These are phyloP conservation scores for Cucurbita maxima DNA, from an alignment of 306 rosid species.

Conservation along the genomic window DNA sequence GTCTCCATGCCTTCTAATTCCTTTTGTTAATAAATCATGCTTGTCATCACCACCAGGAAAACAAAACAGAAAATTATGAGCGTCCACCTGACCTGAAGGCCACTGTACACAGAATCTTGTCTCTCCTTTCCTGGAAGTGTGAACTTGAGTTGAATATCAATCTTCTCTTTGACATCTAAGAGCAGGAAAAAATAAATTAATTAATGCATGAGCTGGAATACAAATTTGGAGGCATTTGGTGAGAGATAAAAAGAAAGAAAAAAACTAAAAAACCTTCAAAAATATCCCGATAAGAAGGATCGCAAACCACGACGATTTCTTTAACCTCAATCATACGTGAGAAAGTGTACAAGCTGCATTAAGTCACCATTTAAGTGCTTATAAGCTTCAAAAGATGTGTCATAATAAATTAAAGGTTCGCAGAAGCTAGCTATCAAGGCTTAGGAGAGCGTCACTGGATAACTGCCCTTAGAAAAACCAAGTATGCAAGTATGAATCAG, in stretches of 20 bases:
- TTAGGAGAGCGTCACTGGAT: not conserved
- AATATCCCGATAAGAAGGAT: constrained; percentile 77
- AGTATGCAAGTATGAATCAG: not conserved
- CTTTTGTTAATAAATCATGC: not conserved
- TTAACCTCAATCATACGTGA: constrained; percentile 54
- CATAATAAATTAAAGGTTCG: not conserved
- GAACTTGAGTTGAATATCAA: constrained; percentile 43
- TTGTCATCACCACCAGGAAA: not conserved
- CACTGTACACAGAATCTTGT: constrained; percentile 88
- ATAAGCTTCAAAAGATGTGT: not conserved
- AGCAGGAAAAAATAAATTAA: not conserved
- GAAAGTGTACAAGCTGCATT: constrained; percentile 70
- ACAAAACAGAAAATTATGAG: not conserved
- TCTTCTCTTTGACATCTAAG: constrained; percentile 38
- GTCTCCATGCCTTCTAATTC: not conserved
- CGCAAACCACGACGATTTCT: constrained; percentile 84
- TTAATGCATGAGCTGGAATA: not conserved
- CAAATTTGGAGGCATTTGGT: not conserved
- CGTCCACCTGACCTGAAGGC: constrained; percentile 86
- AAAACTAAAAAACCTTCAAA: constrained; percentile 37
- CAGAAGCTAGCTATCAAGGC: not conserved
- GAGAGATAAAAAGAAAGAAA: not conserved
- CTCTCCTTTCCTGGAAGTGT: constrained; percentile 91
- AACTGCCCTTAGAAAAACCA: not conserved
- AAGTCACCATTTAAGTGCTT: constrained; percentile 6